Base-by-base conservation (phyloP, 768 basidiomycete species). In the Xanthoconium purpureum region DNA sequence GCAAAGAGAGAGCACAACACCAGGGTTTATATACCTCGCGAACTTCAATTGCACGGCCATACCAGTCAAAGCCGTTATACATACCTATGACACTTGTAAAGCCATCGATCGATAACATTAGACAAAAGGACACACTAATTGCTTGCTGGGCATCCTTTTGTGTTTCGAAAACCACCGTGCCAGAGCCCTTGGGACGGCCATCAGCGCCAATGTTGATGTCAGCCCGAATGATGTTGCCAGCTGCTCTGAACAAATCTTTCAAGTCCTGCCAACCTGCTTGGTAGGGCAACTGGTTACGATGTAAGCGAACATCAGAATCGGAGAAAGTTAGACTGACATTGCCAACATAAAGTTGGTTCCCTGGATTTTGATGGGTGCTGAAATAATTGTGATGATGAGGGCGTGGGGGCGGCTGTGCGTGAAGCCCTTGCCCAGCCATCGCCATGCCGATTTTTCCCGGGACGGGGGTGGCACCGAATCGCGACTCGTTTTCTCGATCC, bases 221-320 rank as follows among this genome's bases (percentile, higher is more conserved):
- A 54, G 96, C 94, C 45, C 96, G 86, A 60, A 98, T 85, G 63
- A 99, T 95, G 67, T 92, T 91, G 8, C 96, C 96, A 44, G 96
- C 91, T 30, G 91, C 84, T 54, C 96, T 87, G 87, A 98, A 98
- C 32, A 98, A 77, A 72, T 98, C 96, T 68, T 98, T 98, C 54
- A 98, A 76, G 70, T 98, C 96, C 71, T 99, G 96, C 96, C 96
- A 99, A 32, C 93, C 93, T n/a, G 94, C 94, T 75, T 95, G 93
- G 68, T 91, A 93, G 3, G 94, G 95, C 30, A 98, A 75, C 95
- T 98, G 60, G 6, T 52, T 11, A 15, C 7, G 1, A 29, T 29
- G 43, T 66, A 24, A 64, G 59, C 28, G 47, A 33, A 32, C n/a
- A 33, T 45, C 42, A 10, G 36, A n/a, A 10, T 10, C 1, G 3